Evolutionary conservation across 108 stramenopile genomes (phyloP), one percentile per base, ranked within the genome.

Genomic region (Skeletonema potamos): DNA sequence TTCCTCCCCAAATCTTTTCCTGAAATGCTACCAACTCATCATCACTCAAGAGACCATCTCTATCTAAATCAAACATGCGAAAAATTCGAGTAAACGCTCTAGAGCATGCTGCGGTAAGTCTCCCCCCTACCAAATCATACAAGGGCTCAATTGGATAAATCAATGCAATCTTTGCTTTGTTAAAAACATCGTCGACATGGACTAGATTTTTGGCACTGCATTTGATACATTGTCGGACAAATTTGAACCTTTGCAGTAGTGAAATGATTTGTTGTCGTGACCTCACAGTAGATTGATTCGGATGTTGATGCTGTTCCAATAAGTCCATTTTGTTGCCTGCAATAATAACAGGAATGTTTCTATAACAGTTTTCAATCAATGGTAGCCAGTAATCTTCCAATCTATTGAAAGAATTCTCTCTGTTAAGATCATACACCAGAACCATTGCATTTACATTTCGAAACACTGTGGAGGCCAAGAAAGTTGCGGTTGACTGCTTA

Each of bases 321-420:
- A 90, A 66, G 68, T 93, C 92, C 81, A 87, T 78, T 77, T 93
- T 93, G 74, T 89, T 93, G 17, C 89, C 92, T 0, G 92, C 92
- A 4, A 93, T 82, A 65, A 93, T 91, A 9, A 93, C 89, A 13
- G 89, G 92, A 12, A 93, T 82, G 46, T 80, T 84, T 70, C 84
- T 81, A 68, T 88, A 93, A 63, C 82, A 88, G 33, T 76, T 74
- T 70, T 94, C 87, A 72, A 94, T 89, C 27, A 91, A 70, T 39
- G 89, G 90, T 48, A 94, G 79, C 92, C 92, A 94, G 64, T 91
- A 87, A 64, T 82, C 77, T 64, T 90, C 89, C 28, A 94, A 61
- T 6, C 93, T 84, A 39, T 82, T 61, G 58, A 94, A 92, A 18
- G 89, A 86, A 65, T 94, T 90, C 20, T 72, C 78, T 51, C 48